Evolutionary conservation across 2,329 filamentous ascomycete species (phyloP).

Genomic region (Neocucurbitaria cava): DNA sequence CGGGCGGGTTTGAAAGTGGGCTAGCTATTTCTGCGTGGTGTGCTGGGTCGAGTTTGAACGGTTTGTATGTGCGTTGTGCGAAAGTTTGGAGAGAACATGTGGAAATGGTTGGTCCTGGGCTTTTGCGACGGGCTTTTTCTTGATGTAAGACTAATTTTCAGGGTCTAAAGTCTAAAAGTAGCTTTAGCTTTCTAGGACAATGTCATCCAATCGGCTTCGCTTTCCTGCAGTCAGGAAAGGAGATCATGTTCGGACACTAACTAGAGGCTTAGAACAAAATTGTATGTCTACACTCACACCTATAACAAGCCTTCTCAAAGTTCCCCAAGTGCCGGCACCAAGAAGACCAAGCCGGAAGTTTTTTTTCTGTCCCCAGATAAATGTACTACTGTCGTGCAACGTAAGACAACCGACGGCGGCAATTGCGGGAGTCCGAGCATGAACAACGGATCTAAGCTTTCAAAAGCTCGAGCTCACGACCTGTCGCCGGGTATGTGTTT

Average conservation of each 20-base stretch:
- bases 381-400: conserved; percentile 13
- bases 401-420: conserved; percentile 9
- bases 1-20: neutral
- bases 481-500: conserved; percentile 13
- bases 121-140: no score
- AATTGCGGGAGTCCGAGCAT: conserved; percentile 8
- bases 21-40: neutral
- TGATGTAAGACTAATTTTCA: no score
- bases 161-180: no score
- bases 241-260: no score
- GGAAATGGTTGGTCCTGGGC: no score
- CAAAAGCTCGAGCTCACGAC: conserved; percentile 11
- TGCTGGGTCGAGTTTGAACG: neutral
- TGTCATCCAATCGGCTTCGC: no score
- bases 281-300: neutral
- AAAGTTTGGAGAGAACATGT: no score
- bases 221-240: no score
- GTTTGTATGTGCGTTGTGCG: no score
- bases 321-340: neutral
- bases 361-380: conserved; percentile 2
- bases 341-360: neutral
- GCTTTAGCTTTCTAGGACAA: neutral
- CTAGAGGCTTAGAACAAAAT: no score
- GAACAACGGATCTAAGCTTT: neutral
- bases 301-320: no score